A percentile compares a stretch with the other conserved stretches of the same genome.
Evolutionary conservation across 2,329 filamentous ascomycete species (phyloP).

Genomic region (Rhynchosporium secalis): DNA sequence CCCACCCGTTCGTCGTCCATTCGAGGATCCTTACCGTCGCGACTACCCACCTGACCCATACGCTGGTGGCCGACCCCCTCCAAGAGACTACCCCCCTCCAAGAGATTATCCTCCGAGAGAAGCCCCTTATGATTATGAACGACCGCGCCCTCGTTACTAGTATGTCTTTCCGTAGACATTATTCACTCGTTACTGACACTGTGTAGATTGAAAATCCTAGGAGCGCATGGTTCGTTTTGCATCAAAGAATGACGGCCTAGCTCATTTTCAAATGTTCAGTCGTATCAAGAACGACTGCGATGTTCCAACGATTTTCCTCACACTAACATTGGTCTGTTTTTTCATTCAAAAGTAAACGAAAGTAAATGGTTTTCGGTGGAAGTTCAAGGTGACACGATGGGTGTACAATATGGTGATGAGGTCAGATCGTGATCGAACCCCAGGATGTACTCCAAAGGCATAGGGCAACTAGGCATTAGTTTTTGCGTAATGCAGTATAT

Average conservation of each 20-base stretch:
- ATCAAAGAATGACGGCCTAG: constrained; percentile 14
- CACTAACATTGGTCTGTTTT: constrained; percentile 19
- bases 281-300: constrained; percentile 23
- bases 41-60: constrained; percentile 64
- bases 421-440: constrained; percentile 18
- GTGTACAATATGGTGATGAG: constrained; percentile 24
- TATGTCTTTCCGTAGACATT: constrained; percentile 23
- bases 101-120: constrained; percentile 41
- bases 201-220: constrained; percentile 11
- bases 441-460: constrained; percentile 26
- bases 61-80: constrained; percentile 50
- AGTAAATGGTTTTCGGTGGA: not conserved
- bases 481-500: constrained; percentile 4
- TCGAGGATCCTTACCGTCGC: constrained; percentile 76
- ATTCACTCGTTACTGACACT: not conserved
- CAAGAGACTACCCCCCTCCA: constrained; percentile 47
- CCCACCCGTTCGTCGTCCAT: constrained; percentile 64
- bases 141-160: constrained; percentile 38
- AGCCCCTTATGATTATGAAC: constrained; percentile 36
- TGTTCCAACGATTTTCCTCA: constrained; percentile 24
- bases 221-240: constrained; percentile 21
- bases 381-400: constrained; percentile 12
- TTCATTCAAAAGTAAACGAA: constrained; percentile 20
- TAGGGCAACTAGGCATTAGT: constrained; percentile 15
- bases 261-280: constrained; percentile 9